Conservation (phyloP, 2,329 filamentous ascomycete species). For the Seiridium cupressi region DNA sequence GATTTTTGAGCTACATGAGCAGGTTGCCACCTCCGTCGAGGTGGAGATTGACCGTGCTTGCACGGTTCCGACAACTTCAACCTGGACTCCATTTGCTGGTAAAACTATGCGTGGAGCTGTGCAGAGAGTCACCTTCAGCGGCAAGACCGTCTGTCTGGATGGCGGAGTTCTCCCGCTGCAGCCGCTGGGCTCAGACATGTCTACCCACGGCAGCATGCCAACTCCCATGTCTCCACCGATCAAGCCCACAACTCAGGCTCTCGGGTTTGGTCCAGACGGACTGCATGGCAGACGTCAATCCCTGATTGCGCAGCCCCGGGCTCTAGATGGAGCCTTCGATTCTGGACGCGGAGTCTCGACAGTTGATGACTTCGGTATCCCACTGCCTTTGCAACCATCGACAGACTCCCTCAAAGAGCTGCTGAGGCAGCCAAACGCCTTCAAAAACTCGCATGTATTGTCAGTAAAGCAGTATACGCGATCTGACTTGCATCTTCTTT, state of each 20-base stretch:
- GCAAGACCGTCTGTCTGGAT: constrained; percentile 73
- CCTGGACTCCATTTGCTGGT: constrained; percentile 73
- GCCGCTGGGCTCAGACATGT: constrained; percentile 72
- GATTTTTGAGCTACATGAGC: constrained; percentile 81
- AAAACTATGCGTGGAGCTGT: constrained; percentile 68
- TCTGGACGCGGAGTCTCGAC: constrained; percentile 20
- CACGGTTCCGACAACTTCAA: constrained; percentile 46
- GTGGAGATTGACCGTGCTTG: constrained; percentile 74
- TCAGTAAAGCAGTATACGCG: constrained; percentile 90
- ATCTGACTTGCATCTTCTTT: constrained; percentile 85
- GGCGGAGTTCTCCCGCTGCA: constrained; percentile 58
- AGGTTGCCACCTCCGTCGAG: constrained; percentile 70
- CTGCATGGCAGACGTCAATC: constrained; percentile 31
- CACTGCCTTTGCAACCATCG: constrained; percentile 46
- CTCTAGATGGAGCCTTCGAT: constrained; percentile 32
- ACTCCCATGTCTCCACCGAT: constrained; percentile 54
- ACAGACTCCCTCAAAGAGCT: constrained; percentile 68
- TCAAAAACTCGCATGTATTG: constrained; percentile 86
- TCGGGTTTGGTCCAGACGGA: constrained; percentile 34
- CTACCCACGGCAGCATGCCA: constrained; percentile 56
- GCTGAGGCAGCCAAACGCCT: constrained; percentile 71
- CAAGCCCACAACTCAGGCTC: constrained; percentile 45
- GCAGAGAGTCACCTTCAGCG: constrained; percentile 73
- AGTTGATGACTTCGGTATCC: constrained; percentile 42
- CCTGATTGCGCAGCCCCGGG: constrained; percentile 28